phyloP scores from a whole-genome alignment of 2,329 filamentous ascomycete species.

The Alternaria arborescens region DNA sequence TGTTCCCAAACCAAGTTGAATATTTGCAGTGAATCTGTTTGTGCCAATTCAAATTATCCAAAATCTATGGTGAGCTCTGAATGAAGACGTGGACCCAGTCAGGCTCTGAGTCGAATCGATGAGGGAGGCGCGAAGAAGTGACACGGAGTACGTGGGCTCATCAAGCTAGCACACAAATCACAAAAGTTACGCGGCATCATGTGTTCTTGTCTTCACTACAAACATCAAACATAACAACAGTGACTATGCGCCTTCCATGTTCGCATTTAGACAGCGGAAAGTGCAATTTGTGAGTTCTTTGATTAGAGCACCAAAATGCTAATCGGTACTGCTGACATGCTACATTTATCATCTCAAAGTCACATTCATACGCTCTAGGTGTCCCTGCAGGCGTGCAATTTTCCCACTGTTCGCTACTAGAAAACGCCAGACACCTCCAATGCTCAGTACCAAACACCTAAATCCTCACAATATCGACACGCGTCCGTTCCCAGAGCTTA shows the following conservation, averaged over 20 bases:
- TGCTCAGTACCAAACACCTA: conserved; percentile 8
- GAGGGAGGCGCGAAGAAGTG: conserved; percentile 4
- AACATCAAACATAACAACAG: background rate
- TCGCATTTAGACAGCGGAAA: too few relatives aligned
- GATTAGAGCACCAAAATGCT: background rate
- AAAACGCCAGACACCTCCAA: background rate
- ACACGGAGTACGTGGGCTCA: background rate
- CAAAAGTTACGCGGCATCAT: conserved; percentile 23
- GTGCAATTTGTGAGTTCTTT: too few relatives aligned
- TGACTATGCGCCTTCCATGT: background rate
- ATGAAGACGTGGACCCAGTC: background rate
- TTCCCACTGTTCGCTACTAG: background rate
- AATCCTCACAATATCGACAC: conserved; percentile 88
- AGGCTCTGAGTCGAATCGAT: background rate
- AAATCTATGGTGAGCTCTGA: background rate
- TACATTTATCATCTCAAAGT: background rate
- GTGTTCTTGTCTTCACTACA: background rate
- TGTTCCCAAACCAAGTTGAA: conserved; percentile 1
- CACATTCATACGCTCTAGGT: background rate
- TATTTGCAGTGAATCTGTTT: conserved; percentile 7
- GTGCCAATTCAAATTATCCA: background rate
- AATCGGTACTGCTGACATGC: background rate
- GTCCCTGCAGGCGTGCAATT: background rate
- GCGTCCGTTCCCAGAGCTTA: conserved; percentile 79
- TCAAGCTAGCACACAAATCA: conserved; percentile 6